A percentile compares a stretch with the other conserved stretches of the same genome.
Evolutionary conservation across 2,329 filamentous ascomycete genomes (phyloP).

Genomic region (Talaromyces atroroseus): DNA sequence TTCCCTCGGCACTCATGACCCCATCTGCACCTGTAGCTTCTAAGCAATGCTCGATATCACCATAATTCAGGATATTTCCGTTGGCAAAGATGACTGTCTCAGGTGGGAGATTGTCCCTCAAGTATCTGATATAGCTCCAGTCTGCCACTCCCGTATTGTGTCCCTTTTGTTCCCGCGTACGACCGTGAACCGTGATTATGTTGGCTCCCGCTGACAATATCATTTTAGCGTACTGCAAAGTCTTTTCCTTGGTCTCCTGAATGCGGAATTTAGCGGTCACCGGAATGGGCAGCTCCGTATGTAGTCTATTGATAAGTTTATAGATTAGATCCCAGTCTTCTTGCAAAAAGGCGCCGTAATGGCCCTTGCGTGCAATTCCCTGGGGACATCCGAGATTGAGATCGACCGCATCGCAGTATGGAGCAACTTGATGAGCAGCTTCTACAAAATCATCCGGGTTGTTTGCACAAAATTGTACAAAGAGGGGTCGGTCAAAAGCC

Average conservation of each 20-base stretch:
- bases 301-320: slow-evolving; percentile 74
- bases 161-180: slow-evolving; percentile 86
- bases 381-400: slow-evolving; percentile 95
- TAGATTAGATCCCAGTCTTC: slow-evolving; percentile 83
- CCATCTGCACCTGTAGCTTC: slow-evolving; percentile 81
- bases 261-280: slow-evolving; percentile 94
- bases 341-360: slow-evolving; percentile 91
- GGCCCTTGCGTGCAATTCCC: slow-evolving; percentile 83
- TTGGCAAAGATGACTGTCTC: slow-evolving; percentile 97
- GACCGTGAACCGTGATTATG: slow-evolving; percentile 87
- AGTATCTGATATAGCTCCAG: slow-evolving; percentile 76
- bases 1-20: slow-evolving; percentile 94
- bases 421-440: slow-evolving; percentile 71
- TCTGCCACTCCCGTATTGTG: slow-evolving; percentile 91
- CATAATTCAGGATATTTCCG: slow-evolving; percentile 80
- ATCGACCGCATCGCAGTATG: slow-evolving; percentile 91
- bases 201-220: slow-evolving; percentile 84
- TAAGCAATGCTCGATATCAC: slow-evolving; percentile 72
- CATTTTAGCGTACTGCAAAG: slow-evolving; percentile 81
- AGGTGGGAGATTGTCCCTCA: slow-evolving; percentile 73
- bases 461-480: slow-evolving; percentile 84
- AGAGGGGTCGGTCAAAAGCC: slow-evolving; percentile 74
- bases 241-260: slow-evolving; percentile 78
- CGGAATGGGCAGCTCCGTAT: slow-evolving; percentile 70
- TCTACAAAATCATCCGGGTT: slow-evolving; percentile 44